phyloP scores from a whole-genome alignment of 495 filamentous ascomycete genomes.

The Neurospora hispaniola region DNA sequence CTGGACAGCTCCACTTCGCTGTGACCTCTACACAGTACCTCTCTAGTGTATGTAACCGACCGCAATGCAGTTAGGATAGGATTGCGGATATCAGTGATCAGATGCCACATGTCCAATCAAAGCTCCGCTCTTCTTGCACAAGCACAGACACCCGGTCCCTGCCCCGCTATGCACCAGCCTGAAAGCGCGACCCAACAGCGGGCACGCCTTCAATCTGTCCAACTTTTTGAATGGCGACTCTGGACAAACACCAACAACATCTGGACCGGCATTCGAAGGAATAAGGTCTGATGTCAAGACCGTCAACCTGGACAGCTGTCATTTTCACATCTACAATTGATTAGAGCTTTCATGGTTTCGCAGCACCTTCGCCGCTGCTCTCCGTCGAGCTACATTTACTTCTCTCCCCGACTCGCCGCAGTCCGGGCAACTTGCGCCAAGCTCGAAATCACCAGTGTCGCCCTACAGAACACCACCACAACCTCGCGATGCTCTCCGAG shows the following conservation, averaged over 20 bases:
- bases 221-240: background rate
- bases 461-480: background rate
- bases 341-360: constrained; percentile 7
- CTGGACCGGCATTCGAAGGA: background rate
- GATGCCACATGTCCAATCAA: background rate
- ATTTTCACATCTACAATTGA: background rate
- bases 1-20: too few relatives aligned
- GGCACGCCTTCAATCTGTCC: background rate
- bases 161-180: background rate
- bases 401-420: background rate
- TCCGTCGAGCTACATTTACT: background rate
- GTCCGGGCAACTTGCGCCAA: constrained; percentile 5
- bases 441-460: background rate
- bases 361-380: background rate
- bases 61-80: background rate
- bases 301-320: background rate
- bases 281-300: background rate
- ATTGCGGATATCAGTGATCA: background rate
- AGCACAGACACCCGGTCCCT: background rate
- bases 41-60: too few relatives aligned
- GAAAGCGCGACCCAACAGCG: background rate
- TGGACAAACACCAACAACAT: background rate
- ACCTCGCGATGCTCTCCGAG: constrained; percentile 18
- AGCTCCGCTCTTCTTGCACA: background rate
- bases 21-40: too few relatives aligned